Evolutionary conservation across 1,284 basidiomycete species (phyloP).

Genomic region (Pseudozyma sp.): DNA sequence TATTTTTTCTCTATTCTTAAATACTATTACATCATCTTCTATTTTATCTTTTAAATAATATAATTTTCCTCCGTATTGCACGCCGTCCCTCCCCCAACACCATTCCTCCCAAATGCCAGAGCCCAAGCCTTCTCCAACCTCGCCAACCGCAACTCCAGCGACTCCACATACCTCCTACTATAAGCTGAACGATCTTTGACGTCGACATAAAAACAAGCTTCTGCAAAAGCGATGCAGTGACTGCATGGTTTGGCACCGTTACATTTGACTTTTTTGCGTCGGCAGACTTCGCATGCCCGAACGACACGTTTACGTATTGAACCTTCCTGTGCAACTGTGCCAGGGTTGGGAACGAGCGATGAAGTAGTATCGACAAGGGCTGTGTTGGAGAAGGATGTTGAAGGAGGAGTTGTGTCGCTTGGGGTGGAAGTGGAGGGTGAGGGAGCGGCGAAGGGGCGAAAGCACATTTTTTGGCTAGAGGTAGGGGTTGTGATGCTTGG

Average conservation of each 20-base stretch:
- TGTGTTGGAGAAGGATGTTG: background rate
- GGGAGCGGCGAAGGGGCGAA: slow-evolving; percentile 1
- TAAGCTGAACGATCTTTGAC: slow-evolving; percentile 48
- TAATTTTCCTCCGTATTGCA: slow-evolving; percentile 70
- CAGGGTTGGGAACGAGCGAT: background rate
- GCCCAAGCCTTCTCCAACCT: slow-evolving; percentile 26
- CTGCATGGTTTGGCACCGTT: slow-evolving; percentile 53
- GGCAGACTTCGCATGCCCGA: slow-evolving; percentile 52
- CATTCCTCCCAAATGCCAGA: background rate
- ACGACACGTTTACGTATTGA: slow-evolving; percentile 44
- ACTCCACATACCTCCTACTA: slow-evolving; percentile 52
- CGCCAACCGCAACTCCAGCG: slow-evolving; percentile 39
- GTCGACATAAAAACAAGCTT: slow-evolving; percentile 50
- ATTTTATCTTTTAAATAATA: slow-evolving; percentile 98
- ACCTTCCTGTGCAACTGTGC: slow-evolving; percentile 12
- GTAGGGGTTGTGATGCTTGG: background rate
- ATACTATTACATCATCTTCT: slow-evolving; percentile 95
- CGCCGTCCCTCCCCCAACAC: background rate
- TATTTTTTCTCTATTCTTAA: too few species aligned
- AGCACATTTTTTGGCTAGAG: slow-evolving; percentile 11
- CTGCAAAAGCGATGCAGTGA: slow-evolving; percentile 47
- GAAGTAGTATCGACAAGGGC: background rate
- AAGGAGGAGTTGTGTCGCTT: slow-evolving; percentile 8
- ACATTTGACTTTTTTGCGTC: slow-evolving; percentile 58
- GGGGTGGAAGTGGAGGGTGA: slow-evolving; percentile 10